A percentile compares a stretch with the other conserved stretches of the same genome.
Conservation (phyloP, 2,329 filamentous ascomycete species). For the Diaporthe caulivora region DNA sequence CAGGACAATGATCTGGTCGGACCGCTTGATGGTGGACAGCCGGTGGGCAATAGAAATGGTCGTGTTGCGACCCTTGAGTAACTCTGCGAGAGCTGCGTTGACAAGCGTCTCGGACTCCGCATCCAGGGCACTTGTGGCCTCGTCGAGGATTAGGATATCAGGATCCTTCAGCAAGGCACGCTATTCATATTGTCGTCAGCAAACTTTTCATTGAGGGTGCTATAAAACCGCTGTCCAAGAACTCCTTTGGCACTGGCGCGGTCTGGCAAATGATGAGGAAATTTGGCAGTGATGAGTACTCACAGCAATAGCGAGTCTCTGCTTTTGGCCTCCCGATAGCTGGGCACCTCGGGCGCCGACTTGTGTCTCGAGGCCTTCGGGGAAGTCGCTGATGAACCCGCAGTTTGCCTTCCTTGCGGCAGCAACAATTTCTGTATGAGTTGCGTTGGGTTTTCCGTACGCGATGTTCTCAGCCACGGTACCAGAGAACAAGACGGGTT, state of each 20-base stretch:
- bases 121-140: constrained; percentile 95
- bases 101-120: constrained; percentile 97
- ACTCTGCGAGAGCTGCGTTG: constrained; percentile 85
- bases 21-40: constrained; percentile 95
- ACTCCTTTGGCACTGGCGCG: neutral
- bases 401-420: constrained; percentile 95
- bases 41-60: constrained; percentile 98
- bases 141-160: constrained; percentile 95
- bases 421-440: constrained; percentile 82
- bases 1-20: constrained; percentile 93
- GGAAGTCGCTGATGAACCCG: constrained; percentile 95
- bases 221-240: neutral
- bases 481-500: constrained; percentile 91
- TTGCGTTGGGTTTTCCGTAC: constrained; percentile 86
- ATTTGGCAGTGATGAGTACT: neutral
- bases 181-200: neutral
- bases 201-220: neutral
- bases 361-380: constrained; percentile 93
- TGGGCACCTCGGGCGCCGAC: constrained; percentile 94
- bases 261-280: too few relatives aligned
- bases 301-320: constrained; percentile 91
- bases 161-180: constrained; percentile 94
- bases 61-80: constrained; percentile 90
- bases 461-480: constrained; percentile 90
- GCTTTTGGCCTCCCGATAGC: constrained; percentile 95